phyloP scores from a whole-genome alignment of 1,284 basidiomycete species.

The Melampsora americana region DNA sequence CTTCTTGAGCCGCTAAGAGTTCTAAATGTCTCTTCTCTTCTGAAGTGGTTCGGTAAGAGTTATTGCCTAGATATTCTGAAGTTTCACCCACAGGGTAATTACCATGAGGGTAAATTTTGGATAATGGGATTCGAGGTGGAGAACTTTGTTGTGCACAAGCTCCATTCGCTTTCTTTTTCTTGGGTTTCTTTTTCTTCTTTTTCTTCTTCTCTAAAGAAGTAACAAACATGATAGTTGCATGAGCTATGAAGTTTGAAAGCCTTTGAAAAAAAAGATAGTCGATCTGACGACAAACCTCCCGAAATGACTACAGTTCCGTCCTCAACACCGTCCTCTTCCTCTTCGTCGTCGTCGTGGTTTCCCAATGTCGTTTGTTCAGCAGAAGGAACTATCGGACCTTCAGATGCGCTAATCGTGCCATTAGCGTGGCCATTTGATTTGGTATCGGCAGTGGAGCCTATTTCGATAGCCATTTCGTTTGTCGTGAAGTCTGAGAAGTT shows the following conservation, averaged over 20 bases:
- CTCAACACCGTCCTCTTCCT: too few relatives aligned
- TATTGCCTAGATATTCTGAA: conserved; percentile 89
- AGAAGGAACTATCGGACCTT: too few relatives aligned
- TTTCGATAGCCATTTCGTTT: too few relatives aligned
- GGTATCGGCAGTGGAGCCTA: too few relatives aligned
- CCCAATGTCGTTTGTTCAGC: too few relatives aligned
- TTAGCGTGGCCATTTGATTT: too few relatives aligned
- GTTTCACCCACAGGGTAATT: conserved; percentile 87
- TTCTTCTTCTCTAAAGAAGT: conserved; percentile 70
- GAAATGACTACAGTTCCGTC: too few relatives aligned
- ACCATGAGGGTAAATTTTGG: conserved; percentile 81
- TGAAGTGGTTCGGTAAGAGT: conserved; percentile 78
- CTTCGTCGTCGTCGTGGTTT: too few relatives aligned
- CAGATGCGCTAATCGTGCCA: too few relatives aligned
- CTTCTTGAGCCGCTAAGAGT: conserved; percentile 66
- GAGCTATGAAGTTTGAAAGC: background rate
- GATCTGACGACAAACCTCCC: too few relatives aligned
- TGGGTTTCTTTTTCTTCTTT: conserved; percentile 85
- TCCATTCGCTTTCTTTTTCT: conserved; percentile 50
- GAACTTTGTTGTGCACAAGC: conserved; percentile 65
- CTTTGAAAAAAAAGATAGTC: too few relatives aligned
- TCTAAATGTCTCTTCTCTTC: conserved; percentile 87
- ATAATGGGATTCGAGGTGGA: conserved; percentile 84
- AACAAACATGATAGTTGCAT: conserved; percentile 50
- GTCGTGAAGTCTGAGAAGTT: too few relatives aligned